phyloP scores from a whole-genome alignment of 148 eudicot genomes.

The Arctostaphylos glauca region DNA sequence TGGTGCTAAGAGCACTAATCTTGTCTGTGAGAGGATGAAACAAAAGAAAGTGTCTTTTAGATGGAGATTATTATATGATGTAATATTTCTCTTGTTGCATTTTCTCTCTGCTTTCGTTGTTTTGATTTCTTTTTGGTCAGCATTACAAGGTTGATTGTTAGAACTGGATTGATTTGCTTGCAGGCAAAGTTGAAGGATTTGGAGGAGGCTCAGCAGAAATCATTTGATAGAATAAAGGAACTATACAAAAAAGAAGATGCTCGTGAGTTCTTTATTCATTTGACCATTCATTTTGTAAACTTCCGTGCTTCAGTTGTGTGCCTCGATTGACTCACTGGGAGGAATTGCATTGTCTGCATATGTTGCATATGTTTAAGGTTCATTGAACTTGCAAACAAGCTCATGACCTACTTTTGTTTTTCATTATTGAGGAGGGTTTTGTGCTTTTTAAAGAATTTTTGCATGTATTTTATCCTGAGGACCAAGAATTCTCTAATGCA shows the following conservation, averaged over 20 bases:
- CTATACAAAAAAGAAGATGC: conserved; percentile 53
- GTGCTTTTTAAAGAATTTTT: background rate
- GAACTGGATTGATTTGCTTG: conserved; percentile 20
- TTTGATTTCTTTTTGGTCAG: background rate
- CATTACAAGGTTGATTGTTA: background rate
- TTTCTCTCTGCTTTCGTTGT: background rate
- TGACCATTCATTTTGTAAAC: background rate
- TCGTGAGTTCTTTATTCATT: conserved; percentile 45
- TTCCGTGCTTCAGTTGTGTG: background rate
- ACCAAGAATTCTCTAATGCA: background rate
- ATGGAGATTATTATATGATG: conserved; percentile 85
- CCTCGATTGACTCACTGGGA: background rate
- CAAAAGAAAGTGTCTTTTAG: conserved; percentile 31
- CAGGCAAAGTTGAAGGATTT: conserved; percentile 63
- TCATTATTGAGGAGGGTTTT: background rate
- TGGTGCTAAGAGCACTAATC: conserved; percentile 42
- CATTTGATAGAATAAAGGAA: conserved; percentile 57
- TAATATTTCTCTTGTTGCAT: conserved; percentile 20
- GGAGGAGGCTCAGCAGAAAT: conserved; percentile 50
- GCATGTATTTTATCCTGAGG: background rate
- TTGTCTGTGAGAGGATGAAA: conserved; percentile 53
- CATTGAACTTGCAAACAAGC: background rate
- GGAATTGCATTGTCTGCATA: conserved; percentile 2
- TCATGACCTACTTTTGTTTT: background rate
- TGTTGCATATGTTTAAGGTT: background rate